phyloP scores from a whole-genome alignment of 441 rosid species.

The Gossypium davidsonii region DNA sequence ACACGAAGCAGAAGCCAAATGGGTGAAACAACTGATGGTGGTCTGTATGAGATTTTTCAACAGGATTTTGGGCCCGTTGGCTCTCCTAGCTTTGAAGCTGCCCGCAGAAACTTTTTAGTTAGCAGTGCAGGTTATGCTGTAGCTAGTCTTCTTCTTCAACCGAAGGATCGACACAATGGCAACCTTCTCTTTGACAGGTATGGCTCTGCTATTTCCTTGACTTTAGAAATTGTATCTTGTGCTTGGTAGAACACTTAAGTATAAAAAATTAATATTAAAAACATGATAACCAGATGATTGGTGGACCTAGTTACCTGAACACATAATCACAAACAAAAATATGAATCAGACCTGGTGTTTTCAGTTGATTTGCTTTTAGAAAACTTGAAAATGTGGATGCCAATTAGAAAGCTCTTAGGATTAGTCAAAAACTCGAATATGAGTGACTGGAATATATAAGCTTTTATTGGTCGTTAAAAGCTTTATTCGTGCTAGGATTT shows the following conservation, averaged over 20 bases:
- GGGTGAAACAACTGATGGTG: slow-evolving; percentile 99
- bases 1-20: slow-evolving; percentile 94
- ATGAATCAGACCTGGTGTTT: background rate
- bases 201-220: slow-evolving; percentile 12
- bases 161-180: slow-evolving; percentile 97
- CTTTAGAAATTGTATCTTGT: background rate
- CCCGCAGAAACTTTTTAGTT: slow-evolving; percentile 84
- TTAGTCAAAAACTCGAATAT: background rate
- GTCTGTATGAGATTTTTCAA: slow-evolving; percentile 91
- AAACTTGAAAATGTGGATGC: background rate
- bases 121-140: slow-evolving; percentile 99
- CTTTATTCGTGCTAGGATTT: background rate
- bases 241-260: no score
- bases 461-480: background rate
- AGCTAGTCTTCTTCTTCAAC: slow-evolving; percentile 91
- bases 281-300: background rate
- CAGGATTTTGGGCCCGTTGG: slow-evolving; percentile 96
- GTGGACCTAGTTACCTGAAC: background rate
- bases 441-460: no score
- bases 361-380: background rate
- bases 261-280: background rate
- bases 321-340: background rate
- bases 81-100: slow-evolving; percentile 77
- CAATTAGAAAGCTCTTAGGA: background rate
- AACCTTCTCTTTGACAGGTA: slow-evolving; percentile 95